Evolutionary conservation across 2,329 filamentous ascomycete species (phyloP), one percentile per base, ranked within the genome.

Genomic region (Nigrospora osmanthi): DNA sequence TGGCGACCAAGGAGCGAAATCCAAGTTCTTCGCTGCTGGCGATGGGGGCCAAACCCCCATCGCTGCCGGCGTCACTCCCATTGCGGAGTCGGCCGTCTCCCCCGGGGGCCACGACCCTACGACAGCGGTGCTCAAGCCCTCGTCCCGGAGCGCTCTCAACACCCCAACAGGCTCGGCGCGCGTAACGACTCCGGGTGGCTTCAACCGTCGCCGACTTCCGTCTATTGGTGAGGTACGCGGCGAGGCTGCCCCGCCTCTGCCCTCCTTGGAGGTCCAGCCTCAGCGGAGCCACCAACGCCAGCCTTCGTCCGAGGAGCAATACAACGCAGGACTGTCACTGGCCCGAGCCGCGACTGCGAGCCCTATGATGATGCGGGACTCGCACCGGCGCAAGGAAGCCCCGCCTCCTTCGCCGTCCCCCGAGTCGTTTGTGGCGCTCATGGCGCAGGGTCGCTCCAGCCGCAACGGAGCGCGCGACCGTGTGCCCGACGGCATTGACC

Each of bases 41-140:
- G 79, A 82, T 41, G 76, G 73, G 33, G 77, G 77, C 10, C 71
- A 71, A 52, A 95, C 89, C 0, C 89, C 89, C 0, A 85, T 89
- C 52, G 86, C 86, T 11, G 83, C 82, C 1, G 88, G 85, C n/a
- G 78, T 87, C 1, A 97, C 91, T 0, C 91, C 91, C 0, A 96
- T 96, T 56, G 84, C 86, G 1, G 84, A 89, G 52, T 87, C 85
- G 35, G 85, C 85, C 2, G 66, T 83, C 36, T 89, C 86, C 19
- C 89, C 89, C 0, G 76, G 78, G 35, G 81, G 78, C 54, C 78
- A 70, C 40, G 81, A 84, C 13, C 78, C 76, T 47, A 74, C 78
- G 4, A 87, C 83, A 7, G 81, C 84, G 2, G 83, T 87, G 55
- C 66, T 84, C 23, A 72, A 80, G n/a, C 80, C 81, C 10, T 76